phyloP scores from a whole-genome alignment of 768 basidiomycete species.

The Sporobolomyces phaffii region DNA sequence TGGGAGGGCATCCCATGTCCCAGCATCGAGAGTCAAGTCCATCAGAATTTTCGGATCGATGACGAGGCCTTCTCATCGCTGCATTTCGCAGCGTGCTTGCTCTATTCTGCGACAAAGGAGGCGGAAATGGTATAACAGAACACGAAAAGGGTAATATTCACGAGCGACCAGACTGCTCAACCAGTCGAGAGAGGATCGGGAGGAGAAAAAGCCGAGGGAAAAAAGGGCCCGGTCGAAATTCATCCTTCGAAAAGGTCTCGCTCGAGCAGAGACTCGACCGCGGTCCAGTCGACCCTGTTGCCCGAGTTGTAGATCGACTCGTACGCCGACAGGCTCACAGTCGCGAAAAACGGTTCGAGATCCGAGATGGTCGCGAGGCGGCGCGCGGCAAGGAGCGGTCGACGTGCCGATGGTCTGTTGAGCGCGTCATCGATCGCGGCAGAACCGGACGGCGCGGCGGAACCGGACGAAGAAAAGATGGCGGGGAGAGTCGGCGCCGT shows the following conservation, averaged over 20 bases:
- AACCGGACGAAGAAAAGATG: not conserved
- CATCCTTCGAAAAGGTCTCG: slow-evolving; percentile 77
- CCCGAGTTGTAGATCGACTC: slow-evolving; percentile 81
- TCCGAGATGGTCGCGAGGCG: slow-evolving; percentile 46
- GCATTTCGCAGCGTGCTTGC: no score
- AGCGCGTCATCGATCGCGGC: not conserved
- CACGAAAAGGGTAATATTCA: not conserved
- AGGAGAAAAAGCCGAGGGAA: not conserved
- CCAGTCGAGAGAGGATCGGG: not conserved
- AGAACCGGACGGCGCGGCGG: no score
- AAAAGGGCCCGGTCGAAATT: not conserved
- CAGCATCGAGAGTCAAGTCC: no score
- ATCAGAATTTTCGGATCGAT: no score
- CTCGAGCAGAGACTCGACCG: slow-evolving; percentile 71
- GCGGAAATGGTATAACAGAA: no score
- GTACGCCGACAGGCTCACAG: slow-evolving; percentile 79
- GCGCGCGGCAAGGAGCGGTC: slow-evolving; percentile 60
- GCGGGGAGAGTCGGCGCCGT: not conserved
- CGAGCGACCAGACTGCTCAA: not conserved
- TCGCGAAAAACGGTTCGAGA: slow-evolving; percentile 81
- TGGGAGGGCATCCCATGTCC: no score
- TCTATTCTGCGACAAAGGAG: no score
- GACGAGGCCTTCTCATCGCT: no score
- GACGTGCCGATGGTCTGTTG: slow-evolving; percentile 47
- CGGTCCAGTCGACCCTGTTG: slow-evolving; percentile 79